Percentiles rank a stretch among this genome's conserved stretches.
These are phyloP conservation scores for Candida corydali DNA, from an alignment of 805 yeast genomes.

Conservation along the genomic window DNA sequence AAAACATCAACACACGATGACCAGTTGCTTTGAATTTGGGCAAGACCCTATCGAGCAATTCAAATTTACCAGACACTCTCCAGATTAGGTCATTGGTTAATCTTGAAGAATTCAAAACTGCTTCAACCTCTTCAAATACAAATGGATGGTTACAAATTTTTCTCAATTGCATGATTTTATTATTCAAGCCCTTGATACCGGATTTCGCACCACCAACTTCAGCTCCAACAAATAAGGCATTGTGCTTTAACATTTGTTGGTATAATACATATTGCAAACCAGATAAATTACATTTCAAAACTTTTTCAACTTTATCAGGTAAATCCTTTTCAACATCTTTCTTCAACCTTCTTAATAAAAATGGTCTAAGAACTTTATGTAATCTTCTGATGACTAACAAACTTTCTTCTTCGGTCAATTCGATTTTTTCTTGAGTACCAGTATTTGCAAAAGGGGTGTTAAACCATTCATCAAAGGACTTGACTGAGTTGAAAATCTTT, in stretches of 20 bases:
- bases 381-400: conserved; percentile 77
- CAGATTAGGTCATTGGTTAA: conserved; percentile 65
- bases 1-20: conserved; percentile 75
- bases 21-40: conserved; percentile 74
- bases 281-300: conserved; percentile 72
- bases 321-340: conserved; percentile 84
- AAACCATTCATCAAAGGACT: conserved; percentile 87
- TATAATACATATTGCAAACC: conserved; percentile 68
- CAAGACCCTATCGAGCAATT: conserved; percentile 66
- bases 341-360: conserved; percentile 76
- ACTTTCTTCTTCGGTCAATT: conserved; percentile 81
- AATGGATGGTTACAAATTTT: conserved; percentile 86
- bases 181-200: conserved; percentile 74
- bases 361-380: conserved; percentile 83
- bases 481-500: conserved; percentile 78
- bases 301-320: conserved; percentile 82
- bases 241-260: conserved; percentile 73
- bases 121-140: conserved; percentile 80
- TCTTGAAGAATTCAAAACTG: conserved; percentile 58
- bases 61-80: conserved; percentile 80
- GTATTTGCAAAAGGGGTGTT: conserved; percentile 86
- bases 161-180: conserved; percentile 80
- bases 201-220: conserved; percentile 56
- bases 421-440: conserved; percentile 77
- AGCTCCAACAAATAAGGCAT: conserved; percentile 64